Conservation (phyloP, 352 stramenopile species). For the Phytophthora hybrid region DNA sequence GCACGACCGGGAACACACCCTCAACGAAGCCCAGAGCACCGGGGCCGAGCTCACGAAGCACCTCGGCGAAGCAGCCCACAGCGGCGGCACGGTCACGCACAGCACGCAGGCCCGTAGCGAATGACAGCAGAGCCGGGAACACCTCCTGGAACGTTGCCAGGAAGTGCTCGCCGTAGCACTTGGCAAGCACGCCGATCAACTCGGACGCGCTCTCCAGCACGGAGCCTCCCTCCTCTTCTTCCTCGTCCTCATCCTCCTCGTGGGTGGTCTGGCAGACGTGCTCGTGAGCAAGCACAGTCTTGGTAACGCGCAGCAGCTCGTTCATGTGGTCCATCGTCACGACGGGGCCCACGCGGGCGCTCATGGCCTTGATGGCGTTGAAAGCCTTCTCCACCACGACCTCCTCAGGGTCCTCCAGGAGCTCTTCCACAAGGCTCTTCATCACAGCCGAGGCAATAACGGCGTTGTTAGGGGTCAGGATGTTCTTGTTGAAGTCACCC, state of each 20-base stretch:
- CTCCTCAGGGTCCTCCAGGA: slow-evolving; percentile 85
- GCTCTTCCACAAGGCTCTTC: slow-evolving; percentile 77
- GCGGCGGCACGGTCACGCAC: slow-evolving; percentile 94
- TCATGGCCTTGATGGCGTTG: slow-evolving; percentile 96
- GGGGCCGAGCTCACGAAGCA: slow-evolving; percentile 92
- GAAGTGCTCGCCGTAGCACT: slow-evolving; percentile 95
- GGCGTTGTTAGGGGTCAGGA: slow-evolving; percentile 81
- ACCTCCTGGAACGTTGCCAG: slow-evolving; percentile 91
- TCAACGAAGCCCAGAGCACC: slow-evolving; percentile 86
- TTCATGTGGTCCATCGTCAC: slow-evolving; percentile 94
- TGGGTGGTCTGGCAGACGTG: slow-evolving; percentile 92
- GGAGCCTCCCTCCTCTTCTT: slow-evolving; percentile 95
- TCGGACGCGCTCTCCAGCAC: slow-evolving; percentile 95
- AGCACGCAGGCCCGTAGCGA: slow-evolving; percentile 91
- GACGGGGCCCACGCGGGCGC: slow-evolving; percentile 91
- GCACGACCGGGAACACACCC: slow-evolving; percentile 91
- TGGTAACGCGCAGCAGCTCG: slow-evolving; percentile 84
- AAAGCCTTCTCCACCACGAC: slow-evolving; percentile 96
- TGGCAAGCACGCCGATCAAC: slow-evolving; percentile 93
- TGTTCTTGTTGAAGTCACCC: slow-evolving; percentile 83
- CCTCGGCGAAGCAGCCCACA: slow-evolving; percentile 95
- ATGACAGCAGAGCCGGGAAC: slow-evolving; percentile 91
- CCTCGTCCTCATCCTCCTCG: slow-evolving; percentile 91
- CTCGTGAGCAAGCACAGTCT: slow-evolving; percentile 90
- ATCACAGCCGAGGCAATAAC: slow-evolving; percentile 82